A percentile compares a stretch with the other conserved stretches of the same genome.
phyloP scores from a whole-genome alignment of 2,329 filamentous ascomycete species.

The Trichoderma atrobrunneum region DNA sequence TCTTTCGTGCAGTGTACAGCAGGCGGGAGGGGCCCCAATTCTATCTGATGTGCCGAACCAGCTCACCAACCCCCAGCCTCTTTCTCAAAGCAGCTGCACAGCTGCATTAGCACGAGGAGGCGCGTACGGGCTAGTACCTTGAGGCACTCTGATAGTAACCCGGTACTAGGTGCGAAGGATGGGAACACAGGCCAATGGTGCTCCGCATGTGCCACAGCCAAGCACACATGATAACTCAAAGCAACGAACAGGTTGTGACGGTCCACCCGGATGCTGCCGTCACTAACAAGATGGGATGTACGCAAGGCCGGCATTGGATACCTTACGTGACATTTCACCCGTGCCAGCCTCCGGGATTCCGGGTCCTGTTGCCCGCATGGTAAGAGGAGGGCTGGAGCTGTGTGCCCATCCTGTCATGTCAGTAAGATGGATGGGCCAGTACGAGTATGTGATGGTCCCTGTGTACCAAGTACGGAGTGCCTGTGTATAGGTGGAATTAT shows the following conservation, averaged over 20 bases:
- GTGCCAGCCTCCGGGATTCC: slow-evolving; percentile 7
- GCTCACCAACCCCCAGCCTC: not conserved
- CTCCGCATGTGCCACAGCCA: not conserved
- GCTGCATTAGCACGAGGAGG: not conserved
- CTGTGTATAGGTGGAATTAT: not conserved
- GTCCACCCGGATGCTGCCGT: not conserved
- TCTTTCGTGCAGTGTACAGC: not conserved
- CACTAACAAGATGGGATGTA: not conserved
- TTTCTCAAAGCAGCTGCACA: not conserved
- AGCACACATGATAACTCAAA: not conserved
- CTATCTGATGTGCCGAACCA: not conserved
- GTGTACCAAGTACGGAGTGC: not conserved
- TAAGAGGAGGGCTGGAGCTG: not conserved
- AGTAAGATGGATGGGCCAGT: not conserved
- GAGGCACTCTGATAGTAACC: not conserved
- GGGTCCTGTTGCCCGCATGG: not conserved
- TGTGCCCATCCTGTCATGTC: not conserved
- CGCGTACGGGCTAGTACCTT: not conserved
- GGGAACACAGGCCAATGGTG: not conserved
- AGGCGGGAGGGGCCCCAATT: not conserved
- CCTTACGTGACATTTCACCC: not conserved
- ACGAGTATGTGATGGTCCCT: not conserved
- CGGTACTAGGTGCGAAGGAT: not conserved
- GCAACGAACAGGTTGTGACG: not conserved
- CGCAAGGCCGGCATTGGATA: not conserved